Evolutionary conservation across 148 eudicot species (phyloP), one percentile per base, ranked within the genome.

Genomic region (Drosera capensis): DNA sequence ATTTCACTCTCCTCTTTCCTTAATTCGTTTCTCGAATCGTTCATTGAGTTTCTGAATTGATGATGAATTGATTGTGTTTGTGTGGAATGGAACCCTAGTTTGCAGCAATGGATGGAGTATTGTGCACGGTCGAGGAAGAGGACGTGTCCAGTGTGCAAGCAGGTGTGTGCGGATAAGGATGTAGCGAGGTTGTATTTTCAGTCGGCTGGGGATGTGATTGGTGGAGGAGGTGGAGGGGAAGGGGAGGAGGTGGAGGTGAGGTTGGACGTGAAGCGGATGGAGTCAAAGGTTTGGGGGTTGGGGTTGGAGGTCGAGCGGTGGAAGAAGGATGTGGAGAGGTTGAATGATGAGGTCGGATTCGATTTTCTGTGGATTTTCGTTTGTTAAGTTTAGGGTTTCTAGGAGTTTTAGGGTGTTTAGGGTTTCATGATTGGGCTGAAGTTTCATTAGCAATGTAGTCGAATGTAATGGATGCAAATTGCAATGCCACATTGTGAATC

Each of bases 51-150:
- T 4, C 9, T 34, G 11, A 28, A 28, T 28, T 29, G 19, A 8
- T 16, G 17, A 39, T 1, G 1, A 14, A 23, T 6, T 20, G 45
- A 19, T 17, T 41, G 6, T 17, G 40, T 29, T 18, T 2, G 1
- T 20, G 46, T 38, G 1, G 7, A 46, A 46, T 24, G 0, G 14
- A 11, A 13, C 3, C 14, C 3, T 23, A 0, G 1, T 19, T 25
- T 23, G 13, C 99, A 90, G 56, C 99, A 90, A 57, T 90, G 99
- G 99, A 80, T 85, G 40, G 99, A 73, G 71, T 90, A 90, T 46
- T 78, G 82, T 39, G 48, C 73, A 22, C 63, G 50, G 8, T 26
- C 63, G 16, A 87, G 74, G 77, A 90, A 81, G 74, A 78, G 52
- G 52, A 60, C 61, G 0, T 92, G 99, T 67, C 99, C 99, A 3